Conservation (phyloP, 176 grass and related monocot genomes). For the Oryza rufipogon region DNA sequence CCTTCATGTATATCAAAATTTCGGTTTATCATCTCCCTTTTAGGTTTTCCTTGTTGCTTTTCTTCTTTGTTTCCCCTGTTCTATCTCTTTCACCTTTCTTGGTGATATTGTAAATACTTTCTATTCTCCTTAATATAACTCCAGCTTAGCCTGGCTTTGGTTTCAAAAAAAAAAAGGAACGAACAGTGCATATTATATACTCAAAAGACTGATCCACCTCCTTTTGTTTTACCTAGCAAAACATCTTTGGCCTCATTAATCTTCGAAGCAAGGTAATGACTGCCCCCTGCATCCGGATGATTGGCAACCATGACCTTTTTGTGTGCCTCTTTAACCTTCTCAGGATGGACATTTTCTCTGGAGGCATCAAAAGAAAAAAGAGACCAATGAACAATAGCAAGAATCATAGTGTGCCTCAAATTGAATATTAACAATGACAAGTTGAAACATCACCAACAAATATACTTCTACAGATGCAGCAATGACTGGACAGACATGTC, state of each 20-base stretch:
- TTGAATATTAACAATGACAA: not conserved
- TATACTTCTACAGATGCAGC: not conserved
- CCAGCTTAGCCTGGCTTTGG: too few relatives aligned
- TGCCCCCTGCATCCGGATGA: constrained; percentile 90
- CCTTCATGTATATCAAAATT: too few relatives aligned
- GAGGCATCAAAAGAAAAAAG: constrained; percentile 23
- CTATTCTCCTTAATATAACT: too few relatives aligned
- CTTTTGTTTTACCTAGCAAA: constrained; percentile 79
- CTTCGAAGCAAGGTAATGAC: constrained; percentile 94
- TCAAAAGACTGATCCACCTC: constrained; percentile 83
- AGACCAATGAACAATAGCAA: constrained; percentile 5
- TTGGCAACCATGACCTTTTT: constrained; percentile 98
- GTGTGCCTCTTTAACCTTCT: constrained; percentile 95
- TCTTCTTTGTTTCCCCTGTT: too few relatives aligned
- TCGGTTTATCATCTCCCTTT: too few relatives aligned
- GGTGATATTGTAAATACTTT: too few relatives aligned
- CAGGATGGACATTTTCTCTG: constrained; percentile 71
- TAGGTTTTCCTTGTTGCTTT: too few relatives aligned
- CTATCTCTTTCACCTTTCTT: too few relatives aligned
- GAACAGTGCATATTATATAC: not conserved
- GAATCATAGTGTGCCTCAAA: not conserved
- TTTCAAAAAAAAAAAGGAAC: not conserved
- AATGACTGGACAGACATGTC: not conserved
- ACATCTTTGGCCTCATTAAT: constrained; percentile 95
- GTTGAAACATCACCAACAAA: not conserved